Conservation (phyloP, 1,284 basidiomycete species). For the Fomitopsis schrenkii region DNA sequence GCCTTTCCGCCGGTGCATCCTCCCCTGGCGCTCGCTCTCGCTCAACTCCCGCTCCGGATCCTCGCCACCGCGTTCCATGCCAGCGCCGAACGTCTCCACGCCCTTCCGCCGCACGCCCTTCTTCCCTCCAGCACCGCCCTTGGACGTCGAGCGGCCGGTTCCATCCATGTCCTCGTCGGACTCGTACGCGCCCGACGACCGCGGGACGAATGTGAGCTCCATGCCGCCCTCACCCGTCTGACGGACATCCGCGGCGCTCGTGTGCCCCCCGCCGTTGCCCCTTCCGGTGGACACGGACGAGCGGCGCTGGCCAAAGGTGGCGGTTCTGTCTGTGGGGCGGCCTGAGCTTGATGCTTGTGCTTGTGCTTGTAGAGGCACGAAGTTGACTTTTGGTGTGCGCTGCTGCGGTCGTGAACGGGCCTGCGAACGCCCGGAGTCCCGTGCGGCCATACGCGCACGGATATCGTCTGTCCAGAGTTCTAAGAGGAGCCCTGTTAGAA, state of each 20-base stretch:
- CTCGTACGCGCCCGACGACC: constrained; percentile 28
- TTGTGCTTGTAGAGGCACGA: constrained; percentile 57
- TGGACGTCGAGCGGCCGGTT: not conserved
- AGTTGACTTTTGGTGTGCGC: constrained; percentile 47
- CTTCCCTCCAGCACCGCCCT: constrained; percentile 22
- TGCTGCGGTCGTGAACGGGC: constrained; percentile 10
- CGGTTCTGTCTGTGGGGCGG: constrained; percentile 40
- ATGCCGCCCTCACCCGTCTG: constrained; percentile 46
- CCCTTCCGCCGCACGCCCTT: constrained; percentile 50
- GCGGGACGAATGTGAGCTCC: constrained; percentile 67
- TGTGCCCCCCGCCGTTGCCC: constrained; percentile 13
- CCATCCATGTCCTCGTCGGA: constrained; percentile 26
- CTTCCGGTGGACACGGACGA: constrained; percentile 20
- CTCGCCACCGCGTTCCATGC: constrained; percentile 75
- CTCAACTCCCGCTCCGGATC: constrained; percentile 41
- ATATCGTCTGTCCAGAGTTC: constrained; percentile 27
- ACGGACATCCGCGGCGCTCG: constrained; percentile 9
- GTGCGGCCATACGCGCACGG: constrained; percentile 20
- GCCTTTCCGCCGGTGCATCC: constrained; percentile 67
- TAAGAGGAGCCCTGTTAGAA: constrained; percentile 4
- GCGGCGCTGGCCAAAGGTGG: constrained; percentile 69
- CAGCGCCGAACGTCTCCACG: constrained; percentile 79
- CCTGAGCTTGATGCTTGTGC: constrained; percentile 33
- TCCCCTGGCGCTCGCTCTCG: constrained; percentile 61
- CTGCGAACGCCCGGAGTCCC: constrained; percentile 10